Evolutionary conservation across 768 basidiomycete species (phyloP).

Genomic region (Tylopilus subfusipes): DNA sequence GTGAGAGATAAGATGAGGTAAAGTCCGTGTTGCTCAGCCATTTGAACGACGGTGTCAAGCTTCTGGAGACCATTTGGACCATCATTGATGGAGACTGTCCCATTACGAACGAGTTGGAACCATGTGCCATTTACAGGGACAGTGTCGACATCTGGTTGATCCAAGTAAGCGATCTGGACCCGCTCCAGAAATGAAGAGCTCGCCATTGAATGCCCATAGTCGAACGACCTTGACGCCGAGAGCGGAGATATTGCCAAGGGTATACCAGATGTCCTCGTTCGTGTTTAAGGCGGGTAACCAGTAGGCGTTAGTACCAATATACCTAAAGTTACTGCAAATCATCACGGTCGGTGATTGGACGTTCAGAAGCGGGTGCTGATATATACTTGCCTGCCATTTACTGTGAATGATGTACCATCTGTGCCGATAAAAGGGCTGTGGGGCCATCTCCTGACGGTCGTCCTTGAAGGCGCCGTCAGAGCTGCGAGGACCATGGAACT

Average conservation of each 20-base stretch:
- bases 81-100: slow-evolving; percentile 51
- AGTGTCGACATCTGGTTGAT: slow-evolving; percentile 44
- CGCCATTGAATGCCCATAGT: slow-evolving; percentile 73
- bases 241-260: slow-evolving; percentile 55
- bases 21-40: slow-evolving; percentile 53
- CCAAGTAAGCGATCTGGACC: slow-evolving; percentile 4
- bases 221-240: slow-evolving; percentile 57
- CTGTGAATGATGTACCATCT: slow-evolving; percentile 43
- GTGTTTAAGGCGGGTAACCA: slow-evolving; percentile 59
- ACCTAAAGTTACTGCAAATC: slow-evolving; percentile 37
- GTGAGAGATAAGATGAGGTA: slow-evolving; percentile 55
- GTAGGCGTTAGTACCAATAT: slow-evolving; percentile 60
- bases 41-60: slow-evolving; percentile 52
- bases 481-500: slow-evolving; percentile 29
- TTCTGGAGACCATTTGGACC: slow-evolving; percentile 62
- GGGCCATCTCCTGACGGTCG: slow-evolving; percentile 31
- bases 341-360: slow-evolving; percentile 21
- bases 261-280: slow-evolving; percentile 52
- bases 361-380: neutral
- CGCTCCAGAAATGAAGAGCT: neutral
- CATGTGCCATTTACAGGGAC: slow-evolving; percentile 57
- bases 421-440: slow-evolving; percentile 44
- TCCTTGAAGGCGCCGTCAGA: slow-evolving; percentile 34
- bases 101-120: slow-evolving; percentile 60
- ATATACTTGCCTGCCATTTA: slow-evolving; percentile 50